Evolutionary conservation across 2,329 filamentous ascomycete genomes (phyloP).

Genomic region (Talaromyces marneffei): DNA sequence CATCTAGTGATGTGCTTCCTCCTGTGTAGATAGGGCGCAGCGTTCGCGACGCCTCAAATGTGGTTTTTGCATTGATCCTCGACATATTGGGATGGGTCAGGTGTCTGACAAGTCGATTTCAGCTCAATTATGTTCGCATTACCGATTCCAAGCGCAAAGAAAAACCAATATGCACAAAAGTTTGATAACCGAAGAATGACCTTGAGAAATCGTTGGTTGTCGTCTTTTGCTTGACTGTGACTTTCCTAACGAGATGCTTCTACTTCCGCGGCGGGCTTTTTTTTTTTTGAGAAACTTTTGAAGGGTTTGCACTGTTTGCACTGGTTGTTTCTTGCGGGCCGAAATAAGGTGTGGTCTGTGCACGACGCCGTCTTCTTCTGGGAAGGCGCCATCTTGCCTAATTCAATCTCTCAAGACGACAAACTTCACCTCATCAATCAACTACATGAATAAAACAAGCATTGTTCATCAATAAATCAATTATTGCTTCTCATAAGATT

Average conservation of each 20-base stretch:
- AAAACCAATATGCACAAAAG: neutral
- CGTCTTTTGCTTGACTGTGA: neutral
- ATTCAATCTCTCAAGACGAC: neutral
- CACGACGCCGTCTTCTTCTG: constrained; percentile 16
- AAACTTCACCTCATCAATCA: neutral
- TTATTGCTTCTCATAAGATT: neutral
- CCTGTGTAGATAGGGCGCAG: constrained; percentile 93
- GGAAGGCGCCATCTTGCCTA: neutral
- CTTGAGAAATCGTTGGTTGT: neutral
- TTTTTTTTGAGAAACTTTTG: constrained; percentile 18
- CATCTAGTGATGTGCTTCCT: constrained; percentile 76
- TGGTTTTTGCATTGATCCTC: constrained; percentile 65
- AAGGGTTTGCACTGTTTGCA: constrained; percentile 24
- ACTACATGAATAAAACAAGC: neutral
- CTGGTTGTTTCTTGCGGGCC: constrained; percentile 30
- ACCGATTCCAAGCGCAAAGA: neutral
- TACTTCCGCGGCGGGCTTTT: constrained; percentile 23
- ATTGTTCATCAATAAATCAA: too few species aligned
- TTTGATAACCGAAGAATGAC: neutral
- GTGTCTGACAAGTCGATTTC: constrained; percentile 11
- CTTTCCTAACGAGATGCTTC: neutral
- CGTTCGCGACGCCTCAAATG: constrained; percentile 75
- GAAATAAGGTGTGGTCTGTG: constrained; percentile 30
- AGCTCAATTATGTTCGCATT: constrained; percentile 16
- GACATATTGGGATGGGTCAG: constrained; percentile 33